Conservation (phyloP, 371 early-diverging fungal genomes). For the Mortierella sp. region DNA sequence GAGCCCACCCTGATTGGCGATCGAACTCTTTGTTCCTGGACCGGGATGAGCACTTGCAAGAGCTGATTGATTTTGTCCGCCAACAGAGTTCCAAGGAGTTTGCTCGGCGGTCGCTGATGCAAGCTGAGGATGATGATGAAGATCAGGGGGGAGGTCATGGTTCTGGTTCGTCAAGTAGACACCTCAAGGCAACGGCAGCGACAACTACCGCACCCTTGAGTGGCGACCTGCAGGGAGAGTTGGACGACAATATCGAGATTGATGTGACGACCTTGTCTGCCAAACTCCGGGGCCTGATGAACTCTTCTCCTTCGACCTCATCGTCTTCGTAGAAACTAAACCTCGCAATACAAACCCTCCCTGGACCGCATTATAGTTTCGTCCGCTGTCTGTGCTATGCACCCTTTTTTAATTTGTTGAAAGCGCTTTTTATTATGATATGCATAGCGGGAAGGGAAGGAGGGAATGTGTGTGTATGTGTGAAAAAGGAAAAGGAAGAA, state of each 20-base stretch:
- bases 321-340: not conserved
- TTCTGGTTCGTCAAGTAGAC: not conserved
- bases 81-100: constrained; percentile 31
- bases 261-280: constrained; percentile 50
- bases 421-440: constrained; percentile 12
- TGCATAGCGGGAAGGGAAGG: not conserved
- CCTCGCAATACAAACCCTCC: constrained; percentile 4
- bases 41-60: constrained; percentile 24
- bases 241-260: constrained; percentile 53
- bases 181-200: not conserved
- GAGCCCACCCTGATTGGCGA: constrained; percentile 30
- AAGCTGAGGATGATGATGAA: not conserved
- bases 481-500: not conserved
- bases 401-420: not conserved
- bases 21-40: constrained; percentile 29
- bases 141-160: not conserved
- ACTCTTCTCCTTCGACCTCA: constrained; percentile 13
- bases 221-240: constrained; percentile 14
- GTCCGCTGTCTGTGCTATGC: not conserved
- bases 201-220: not conserved
- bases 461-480: not conserved
- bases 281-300: constrained; percentile 37
- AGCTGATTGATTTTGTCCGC: constrained; percentile 26
- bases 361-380: not conserved
- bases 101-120: constrained; percentile 15